Evolutionary conservation across 2,329 filamentous ascomycete species (phyloP).

Genomic region (Tolypocladium amazonense): DNA sequence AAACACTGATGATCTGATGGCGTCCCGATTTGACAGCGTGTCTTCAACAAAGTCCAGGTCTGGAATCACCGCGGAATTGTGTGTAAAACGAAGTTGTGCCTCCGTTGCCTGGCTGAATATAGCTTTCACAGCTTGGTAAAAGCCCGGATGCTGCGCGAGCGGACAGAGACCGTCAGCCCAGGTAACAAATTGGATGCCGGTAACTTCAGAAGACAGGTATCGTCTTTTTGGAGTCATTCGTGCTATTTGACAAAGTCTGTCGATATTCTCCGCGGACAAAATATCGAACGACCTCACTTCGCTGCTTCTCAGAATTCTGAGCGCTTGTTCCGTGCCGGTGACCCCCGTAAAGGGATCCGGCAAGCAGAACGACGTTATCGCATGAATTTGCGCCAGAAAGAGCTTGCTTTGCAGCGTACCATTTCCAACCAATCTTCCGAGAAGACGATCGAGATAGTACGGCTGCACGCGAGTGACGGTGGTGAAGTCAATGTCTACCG

Average conservation of each 20-base stretch:
- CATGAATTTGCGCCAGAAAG: conserved; percentile 38
- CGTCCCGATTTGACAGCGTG: background rate
- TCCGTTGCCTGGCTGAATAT: background rate
- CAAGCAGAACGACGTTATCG: conserved; percentile 37
- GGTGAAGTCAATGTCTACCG: conserved; percentile 20
- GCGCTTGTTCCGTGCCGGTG: conserved; percentile 43
- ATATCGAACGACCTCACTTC: conserved; percentile 28
- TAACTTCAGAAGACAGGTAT: background rate
- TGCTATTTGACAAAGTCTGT: background rate
- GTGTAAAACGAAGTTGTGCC: background rate
- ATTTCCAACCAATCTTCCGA: conserved; percentile 39
- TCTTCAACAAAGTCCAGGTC: background rate
- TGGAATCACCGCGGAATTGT: background rate
- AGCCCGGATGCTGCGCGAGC: background rate
- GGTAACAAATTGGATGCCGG: background rate
- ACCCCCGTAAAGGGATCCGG: conserved; percentile 34
- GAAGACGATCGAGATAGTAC: conserved; percentile 33
- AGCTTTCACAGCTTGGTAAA: background rate
- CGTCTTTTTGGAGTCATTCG: background rate
- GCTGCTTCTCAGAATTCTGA: conserved; percentile 34
- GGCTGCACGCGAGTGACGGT: conserved; percentile 16
- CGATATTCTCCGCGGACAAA: background rate
- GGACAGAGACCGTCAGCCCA: background rate
- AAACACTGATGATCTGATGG: background rate
- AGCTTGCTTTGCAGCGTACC: conserved; percentile 40